These are phyloP conservation scores for Coemansia furcata DNA, from an alignment of 192 early-diverging fungal genomes.

Conservation along the genomic window DNA sequence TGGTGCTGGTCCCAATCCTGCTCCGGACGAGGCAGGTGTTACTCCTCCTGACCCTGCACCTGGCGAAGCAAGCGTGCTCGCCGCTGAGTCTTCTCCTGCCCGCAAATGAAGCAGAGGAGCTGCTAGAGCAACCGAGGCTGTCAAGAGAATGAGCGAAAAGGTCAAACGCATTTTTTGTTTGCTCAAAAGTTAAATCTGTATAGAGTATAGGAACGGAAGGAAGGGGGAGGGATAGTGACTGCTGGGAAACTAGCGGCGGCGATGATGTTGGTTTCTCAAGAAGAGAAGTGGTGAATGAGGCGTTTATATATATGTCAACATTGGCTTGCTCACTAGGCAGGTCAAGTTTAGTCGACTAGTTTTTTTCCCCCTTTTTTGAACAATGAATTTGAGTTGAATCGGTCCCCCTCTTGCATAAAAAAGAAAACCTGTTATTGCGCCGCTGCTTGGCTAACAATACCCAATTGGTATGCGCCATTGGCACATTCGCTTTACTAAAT, in stretches of 20 bases:
- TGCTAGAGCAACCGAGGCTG: slow-evolving; percentile 11
- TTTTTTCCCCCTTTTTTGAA: neutral
- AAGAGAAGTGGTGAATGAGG: neutral
- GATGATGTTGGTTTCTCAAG: neutral
- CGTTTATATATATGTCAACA: neutral
- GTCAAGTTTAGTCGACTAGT: neutral
- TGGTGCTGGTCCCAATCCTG: neutral
- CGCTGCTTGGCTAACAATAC: neutral
- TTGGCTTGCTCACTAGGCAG: neutral
- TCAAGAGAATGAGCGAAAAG: slow-evolving; percentile 5
- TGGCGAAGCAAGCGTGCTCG: neutral
- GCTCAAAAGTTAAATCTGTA: neutral
- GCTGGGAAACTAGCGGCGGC: neutral
- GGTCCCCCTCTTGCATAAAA: neutral
- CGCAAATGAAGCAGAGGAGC: slow-evolving; percentile 1
- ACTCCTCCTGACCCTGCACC: neutral
- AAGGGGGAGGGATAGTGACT: neutral
- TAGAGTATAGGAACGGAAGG: neutral
- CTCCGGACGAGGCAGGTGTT: too few relatives aligned
- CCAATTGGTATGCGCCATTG: neutral
- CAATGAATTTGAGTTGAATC: neutral
- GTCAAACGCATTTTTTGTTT: slow-evolving; percentile 12
- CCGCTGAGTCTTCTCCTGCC: neutral
- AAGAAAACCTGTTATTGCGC: neutral
- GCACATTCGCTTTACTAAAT: neutral